A percentile compares a stretch with the other conserved stretches of the same genome.
These are phyloP conservation scores for Fusarium nanum DNA, from an alignment of 2,329 filamentous ascomycete genomes.

Conservation along the genomic window DNA sequence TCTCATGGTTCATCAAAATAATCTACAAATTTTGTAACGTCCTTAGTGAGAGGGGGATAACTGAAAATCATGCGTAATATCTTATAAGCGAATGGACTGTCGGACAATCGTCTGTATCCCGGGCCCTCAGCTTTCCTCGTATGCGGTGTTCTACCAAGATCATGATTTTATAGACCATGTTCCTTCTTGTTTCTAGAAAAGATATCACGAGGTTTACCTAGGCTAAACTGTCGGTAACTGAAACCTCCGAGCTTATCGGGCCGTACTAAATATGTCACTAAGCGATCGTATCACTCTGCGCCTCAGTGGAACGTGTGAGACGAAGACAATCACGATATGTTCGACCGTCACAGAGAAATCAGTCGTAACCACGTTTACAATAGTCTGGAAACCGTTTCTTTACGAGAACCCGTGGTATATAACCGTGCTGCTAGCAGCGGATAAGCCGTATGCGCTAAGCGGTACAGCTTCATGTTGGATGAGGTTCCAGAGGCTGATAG, in stretches of 20 bases:
- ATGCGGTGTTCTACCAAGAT: neutral
- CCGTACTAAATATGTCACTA: neutral
- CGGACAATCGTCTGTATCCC: too few species aligned
- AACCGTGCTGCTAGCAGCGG: neutral
- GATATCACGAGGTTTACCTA: accelerated
- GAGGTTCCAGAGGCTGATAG: too few species aligned
- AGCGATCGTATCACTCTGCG: neutral
- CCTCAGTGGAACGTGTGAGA: neutral
- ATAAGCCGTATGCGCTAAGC: neutral
- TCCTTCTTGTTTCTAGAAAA: neutral
- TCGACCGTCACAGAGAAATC: neutral
- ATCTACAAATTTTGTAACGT: too few species aligned
- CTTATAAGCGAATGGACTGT: too few species aligned
- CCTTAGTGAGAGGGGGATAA: too few species aligned
- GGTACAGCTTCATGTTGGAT: neutral
- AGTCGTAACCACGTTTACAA: too few species aligned
- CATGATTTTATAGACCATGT: neutral
- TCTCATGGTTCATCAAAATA: neutral
- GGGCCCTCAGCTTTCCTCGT: too few species aligned
- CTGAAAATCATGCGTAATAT: too few species aligned
- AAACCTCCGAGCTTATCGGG: neutral
- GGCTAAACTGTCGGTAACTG: neutral
- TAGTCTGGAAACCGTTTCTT: neutral
- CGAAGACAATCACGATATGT: neutral
- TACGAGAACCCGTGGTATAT: accelerated